These are phyloP conservation scores for Ettlia oleoabundans DNA, from an alignment of 139 green algal genomes.

Conservation along the genomic window DNA sequence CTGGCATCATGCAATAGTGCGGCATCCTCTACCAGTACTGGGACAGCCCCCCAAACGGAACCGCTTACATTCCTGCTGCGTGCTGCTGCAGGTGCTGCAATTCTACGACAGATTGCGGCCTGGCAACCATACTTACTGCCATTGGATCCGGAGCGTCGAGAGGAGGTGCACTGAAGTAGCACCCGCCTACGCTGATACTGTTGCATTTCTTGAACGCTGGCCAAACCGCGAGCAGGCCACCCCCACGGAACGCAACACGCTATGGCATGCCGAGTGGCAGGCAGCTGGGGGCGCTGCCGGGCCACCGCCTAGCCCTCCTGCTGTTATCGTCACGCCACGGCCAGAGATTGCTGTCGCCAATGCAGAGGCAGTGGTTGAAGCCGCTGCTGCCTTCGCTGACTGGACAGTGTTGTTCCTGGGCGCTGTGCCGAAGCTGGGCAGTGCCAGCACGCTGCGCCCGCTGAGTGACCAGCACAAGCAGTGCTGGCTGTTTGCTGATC, in stretches of 20 bases:
- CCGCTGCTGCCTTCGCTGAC: neutral
- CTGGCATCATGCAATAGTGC: too few relatives aligned
- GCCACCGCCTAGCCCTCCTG: neutral
- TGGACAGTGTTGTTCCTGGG: neutral
- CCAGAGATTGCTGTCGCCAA: neutral
- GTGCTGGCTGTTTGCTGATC: neutral
- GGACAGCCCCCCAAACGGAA: too few relatives aligned
- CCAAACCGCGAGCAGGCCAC: neutral
- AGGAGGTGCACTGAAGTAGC: neutral
- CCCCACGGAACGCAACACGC: neutral
- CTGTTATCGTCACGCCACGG: neutral
- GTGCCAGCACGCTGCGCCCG: neutral
- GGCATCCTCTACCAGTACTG: too few relatives aligned
- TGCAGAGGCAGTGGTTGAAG: neutral
- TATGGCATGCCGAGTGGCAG: conserved; percentile 2
- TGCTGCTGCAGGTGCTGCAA: neutral
- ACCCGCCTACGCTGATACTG: neutral
- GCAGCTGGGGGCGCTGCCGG: neutral
- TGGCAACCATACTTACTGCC: neutral
- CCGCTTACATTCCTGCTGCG: neutral
- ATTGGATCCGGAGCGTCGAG: neutral
- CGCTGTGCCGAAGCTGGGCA: neutral
- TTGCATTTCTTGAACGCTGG: neutral
- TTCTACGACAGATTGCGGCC: neutral
- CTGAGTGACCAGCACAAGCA: neutral